These are phyloP conservation scores for Asclepias syriaca DNA, from an alignment of 257 asterid genomes.

Conservation along the genomic window DNA sequence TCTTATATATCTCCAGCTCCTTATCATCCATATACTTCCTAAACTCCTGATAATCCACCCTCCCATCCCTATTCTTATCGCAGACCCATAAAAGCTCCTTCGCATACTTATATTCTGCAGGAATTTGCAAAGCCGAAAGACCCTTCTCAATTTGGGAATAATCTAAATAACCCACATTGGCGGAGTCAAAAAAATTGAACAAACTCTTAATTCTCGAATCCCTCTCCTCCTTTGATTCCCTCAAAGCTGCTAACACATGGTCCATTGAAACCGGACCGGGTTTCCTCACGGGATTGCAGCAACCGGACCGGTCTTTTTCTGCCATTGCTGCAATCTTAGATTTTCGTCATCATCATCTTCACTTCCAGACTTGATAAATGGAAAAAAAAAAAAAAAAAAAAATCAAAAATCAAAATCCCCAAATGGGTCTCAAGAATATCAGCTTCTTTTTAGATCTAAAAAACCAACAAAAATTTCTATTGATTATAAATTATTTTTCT, in stretches of 20 bases:
- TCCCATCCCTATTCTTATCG: slow-evolving; percentile 84
- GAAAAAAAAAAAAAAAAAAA: not conserved
- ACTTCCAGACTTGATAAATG: slow-evolving; percentile 41
- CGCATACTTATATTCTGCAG: slow-evolving; percentile 88
- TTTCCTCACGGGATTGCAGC: slow-evolving; percentile 78
- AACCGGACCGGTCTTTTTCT: slow-evolving; percentile 45
- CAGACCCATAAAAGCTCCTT: slow-evolving; percentile 82
- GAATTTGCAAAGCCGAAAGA: slow-evolving; percentile 84
- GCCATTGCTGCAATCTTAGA: slow-evolving; percentile 50
- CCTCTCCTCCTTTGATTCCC: slow-evolving; percentile 81
- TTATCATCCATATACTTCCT: slow-evolving; percentile 96
- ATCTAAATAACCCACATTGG: slow-evolving; percentile 70
- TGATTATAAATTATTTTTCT: no score
- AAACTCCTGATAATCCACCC: slow-evolving; percentile 91
- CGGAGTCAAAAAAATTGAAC: slow-evolving; percentile 72
- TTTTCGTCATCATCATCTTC: slow-evolving; percentile 36
- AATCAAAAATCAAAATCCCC: slow-evolving; percentile 15
- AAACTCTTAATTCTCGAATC: slow-evolving; percentile 66
- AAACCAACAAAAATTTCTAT: not conserved
- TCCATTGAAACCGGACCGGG: slow-evolving; percentile 84
- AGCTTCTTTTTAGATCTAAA: slow-evolving; percentile 29
- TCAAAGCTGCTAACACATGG: slow-evolving; percentile 76
- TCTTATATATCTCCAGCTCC: slow-evolving; percentile 85
- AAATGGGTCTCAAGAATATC: slow-evolving; percentile 17
- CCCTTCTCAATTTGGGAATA: slow-evolving; percentile 70